phyloP scores from a whole-genome alignment of 2,329 filamentous ascomycete genomes.

The Colletotrichum somersetense region DNA sequence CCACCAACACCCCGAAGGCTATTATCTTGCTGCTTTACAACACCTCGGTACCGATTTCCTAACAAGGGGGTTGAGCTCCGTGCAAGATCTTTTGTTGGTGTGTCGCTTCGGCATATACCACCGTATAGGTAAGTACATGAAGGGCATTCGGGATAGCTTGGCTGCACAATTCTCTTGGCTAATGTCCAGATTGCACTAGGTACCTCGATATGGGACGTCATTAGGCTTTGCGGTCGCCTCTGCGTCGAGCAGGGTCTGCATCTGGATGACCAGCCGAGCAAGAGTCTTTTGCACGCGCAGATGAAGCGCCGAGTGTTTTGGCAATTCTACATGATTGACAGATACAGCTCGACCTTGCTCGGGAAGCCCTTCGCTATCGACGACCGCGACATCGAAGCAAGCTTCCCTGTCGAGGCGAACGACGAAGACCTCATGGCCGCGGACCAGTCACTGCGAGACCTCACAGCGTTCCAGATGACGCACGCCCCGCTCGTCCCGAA shows the following conservation, averaged over 20 bases:
- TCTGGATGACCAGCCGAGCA: conserved; percentile 24
- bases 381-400: conserved; percentile 54
- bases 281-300: conserved; percentile 50
- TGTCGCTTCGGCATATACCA: conserved; percentile 58
- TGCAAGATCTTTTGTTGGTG: conserved; percentile 56
- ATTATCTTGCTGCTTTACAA: conserved; percentile 53
- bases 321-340: conserved; percentile 59
- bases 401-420: conserved; percentile 51
- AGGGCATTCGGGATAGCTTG: not conserved
- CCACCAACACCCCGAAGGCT: conserved; percentile 55
- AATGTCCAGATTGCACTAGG: conserved; percentile 38
- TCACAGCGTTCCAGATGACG: conserved; percentile 5
- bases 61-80: conserved; percentile 49
- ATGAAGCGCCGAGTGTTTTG: conserved; percentile 57
- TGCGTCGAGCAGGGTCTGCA: conserved; percentile 56
- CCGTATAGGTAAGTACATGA: conserved; percentile 49
- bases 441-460: conserved; percentile 39
- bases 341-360: conserved; percentile 58
- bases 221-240: conserved; percentile 54
- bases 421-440: conserved; percentile 49
- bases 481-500: conserved; percentile 41
- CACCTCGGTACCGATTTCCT: conserved; percentile 49
- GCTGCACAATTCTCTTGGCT: not conserved
- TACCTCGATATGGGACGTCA: conserved; percentile 56
- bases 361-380: conserved; percentile 57